A percentile compares a stretch with the other conserved stretches of the same genome.
These are phyloP conservation scores for Orbilia ellipsospora DNA, from an alignment of 2,329 filamentous ascomycete genomes.

Conservation along the genomic window DNA sequence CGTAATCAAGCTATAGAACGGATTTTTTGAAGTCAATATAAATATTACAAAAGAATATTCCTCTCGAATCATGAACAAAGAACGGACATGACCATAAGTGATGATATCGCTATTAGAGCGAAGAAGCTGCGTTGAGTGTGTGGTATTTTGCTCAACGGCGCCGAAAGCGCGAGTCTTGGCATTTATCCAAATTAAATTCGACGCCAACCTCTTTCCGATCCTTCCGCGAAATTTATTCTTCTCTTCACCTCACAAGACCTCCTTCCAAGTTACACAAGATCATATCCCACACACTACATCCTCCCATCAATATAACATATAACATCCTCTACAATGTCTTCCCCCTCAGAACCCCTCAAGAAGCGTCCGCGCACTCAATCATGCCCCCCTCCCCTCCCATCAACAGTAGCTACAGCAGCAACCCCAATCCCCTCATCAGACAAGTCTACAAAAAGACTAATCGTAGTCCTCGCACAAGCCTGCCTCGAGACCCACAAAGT, in stretches of 20 bases:
- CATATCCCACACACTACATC: background rate
- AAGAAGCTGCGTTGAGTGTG: no score
- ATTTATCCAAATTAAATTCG: background rate
- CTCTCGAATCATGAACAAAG: no score
- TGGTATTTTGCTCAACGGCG: no score
- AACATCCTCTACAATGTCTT: constrained; percentile 57
- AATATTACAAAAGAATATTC: no score
- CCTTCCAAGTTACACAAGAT: background rate
- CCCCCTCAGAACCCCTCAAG: constrained; percentile 57
- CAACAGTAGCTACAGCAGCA: constrained; percentile 93
- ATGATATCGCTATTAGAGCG: no score
- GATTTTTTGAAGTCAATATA: no score
- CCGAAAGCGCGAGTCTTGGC: no score
- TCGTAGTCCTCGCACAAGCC: constrained; percentile 96
- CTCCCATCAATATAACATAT: background rate
- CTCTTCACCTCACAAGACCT: background rate
- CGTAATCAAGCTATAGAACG: no score
- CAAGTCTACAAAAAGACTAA: constrained; percentile 89
- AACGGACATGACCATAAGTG: no score
- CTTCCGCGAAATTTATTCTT: background rate
- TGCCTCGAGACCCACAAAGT: constrained; percentile 98
- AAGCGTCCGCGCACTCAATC: constrained; percentile 82
- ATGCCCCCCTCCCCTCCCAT: constrained; percentile 89
- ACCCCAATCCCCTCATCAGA: constrained; percentile 83
- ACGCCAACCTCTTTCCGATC: background rate